A percentile compares a stretch with the other conserved stretches of the same genome.
phyloP scores from a whole-genome alignment of 495 filamentous ascomycete species.

The Parachaetomium inaequale region DNA sequence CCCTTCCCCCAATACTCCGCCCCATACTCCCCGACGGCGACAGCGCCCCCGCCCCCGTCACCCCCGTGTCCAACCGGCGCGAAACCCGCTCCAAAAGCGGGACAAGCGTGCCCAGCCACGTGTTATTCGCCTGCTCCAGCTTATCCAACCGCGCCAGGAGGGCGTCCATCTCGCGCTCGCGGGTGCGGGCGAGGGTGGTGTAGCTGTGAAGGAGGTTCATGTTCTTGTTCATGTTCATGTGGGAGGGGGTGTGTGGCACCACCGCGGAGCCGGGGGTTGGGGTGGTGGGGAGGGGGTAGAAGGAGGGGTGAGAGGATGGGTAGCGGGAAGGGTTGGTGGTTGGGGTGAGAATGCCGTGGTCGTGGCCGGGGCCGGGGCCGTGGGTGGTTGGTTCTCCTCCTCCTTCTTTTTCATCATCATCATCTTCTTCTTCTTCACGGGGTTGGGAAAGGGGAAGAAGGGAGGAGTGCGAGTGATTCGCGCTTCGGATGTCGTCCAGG shows the following conservation, averaged over 20 bases:
- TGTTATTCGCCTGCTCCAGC: conserved; percentile 35
- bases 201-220: conserved; percentile 32
- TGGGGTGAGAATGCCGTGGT: background rate
- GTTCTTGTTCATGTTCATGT: too few relatives aligned
- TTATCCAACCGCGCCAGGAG: conserved; percentile 27
- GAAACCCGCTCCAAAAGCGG: conserved; percentile 36
- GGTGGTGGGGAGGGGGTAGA: background rate
- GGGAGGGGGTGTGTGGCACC: too few relatives aligned
- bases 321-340: background rate
- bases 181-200: conserved; percentile 29
- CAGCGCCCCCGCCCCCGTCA: too few relatives aligned
- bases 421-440: background rate
- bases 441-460: background rate
- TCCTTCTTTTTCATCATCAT: too few relatives aligned
- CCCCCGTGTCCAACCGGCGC: conserved; percentile 10
- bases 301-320: background rate
- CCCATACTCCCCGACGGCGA: background rate
- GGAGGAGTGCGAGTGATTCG: background rate
- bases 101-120: conserved; percentile 32
- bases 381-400: too few relatives aligned
- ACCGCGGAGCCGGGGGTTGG: too few relatives aligned
- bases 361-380: background rate
- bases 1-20: background rate
- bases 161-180: conserved; percentile 34
- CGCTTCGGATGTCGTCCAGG: conserved; percentile 1